Percentiles rank a stretch among this genome's conserved stretches.
phyloP scores from a whole-genome alignment of 306 rosid genomes.

The Glycine tomentella region DNA sequence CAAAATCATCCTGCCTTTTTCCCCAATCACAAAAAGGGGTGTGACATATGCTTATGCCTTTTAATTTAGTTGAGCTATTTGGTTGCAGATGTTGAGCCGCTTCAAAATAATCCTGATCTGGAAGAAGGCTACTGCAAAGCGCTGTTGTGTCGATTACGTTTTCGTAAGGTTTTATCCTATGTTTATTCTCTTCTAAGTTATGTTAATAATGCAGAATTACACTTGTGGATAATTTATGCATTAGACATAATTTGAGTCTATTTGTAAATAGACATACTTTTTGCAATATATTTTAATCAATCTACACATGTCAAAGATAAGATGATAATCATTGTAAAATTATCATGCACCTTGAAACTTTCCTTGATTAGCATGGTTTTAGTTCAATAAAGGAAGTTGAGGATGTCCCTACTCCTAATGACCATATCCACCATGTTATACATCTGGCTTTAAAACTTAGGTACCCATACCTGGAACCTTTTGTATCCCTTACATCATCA shows the following conservation, averaged over 20 bases:
- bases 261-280: not conserved
- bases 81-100: constrained; percentile 80
- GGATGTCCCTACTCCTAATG: constrained; percentile 15
- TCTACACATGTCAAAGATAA: constrained; percentile 25
- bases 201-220: constrained; percentile 36
- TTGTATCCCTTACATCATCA: constrained; percentile 1
- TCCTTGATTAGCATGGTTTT: constrained; percentile 35
- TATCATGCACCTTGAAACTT: constrained; percentile 18
- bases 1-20: constrained; percentile 29
- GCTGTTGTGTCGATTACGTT: constrained; percentile 94
- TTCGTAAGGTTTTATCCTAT: constrained; percentile 99
- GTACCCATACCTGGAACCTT: constrained; percentile 2
- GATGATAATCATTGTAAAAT: constrained; percentile 30
- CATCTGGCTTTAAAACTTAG: constrained; percentile 37
- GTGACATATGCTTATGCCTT: constrained; percentile 44
- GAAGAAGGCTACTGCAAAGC: constrained; percentile 99
- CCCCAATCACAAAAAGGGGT: constrained; percentile 30
- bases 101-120: constrained; percentile 73
- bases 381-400: constrained; percentile 26
- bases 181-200: constrained; percentile 57
- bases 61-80: constrained; percentile 41
- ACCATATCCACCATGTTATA: not conserved
- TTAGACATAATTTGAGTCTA: constrained; percentile 4
- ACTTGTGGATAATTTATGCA: constrained; percentile 38
- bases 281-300: constrained; percentile 9